These are phyloP conservation scores for Yarrowia sp. DNA, from an alignment of 805 yeast species.

Conservation along the genomic window DNA sequence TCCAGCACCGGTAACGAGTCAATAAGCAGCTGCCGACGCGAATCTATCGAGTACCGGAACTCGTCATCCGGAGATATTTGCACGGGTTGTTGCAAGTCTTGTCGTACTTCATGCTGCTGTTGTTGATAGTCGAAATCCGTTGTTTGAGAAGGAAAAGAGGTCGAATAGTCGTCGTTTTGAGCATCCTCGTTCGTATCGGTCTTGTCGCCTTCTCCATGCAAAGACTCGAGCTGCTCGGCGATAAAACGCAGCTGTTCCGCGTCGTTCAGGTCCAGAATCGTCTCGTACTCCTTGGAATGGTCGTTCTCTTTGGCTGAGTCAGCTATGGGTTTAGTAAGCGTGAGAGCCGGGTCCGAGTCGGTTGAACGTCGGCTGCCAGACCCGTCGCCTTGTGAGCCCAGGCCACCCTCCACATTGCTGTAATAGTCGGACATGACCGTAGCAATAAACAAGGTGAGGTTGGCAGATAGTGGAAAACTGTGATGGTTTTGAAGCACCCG, in stretches of 20 bases:
- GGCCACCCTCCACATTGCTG: slow-evolving; percentile 12
- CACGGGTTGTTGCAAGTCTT: neutral
- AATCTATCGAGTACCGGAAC: slow-evolving; percentile 44
- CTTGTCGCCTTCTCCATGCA: slow-evolving; percentile 26
- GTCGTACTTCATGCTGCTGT: neutral
- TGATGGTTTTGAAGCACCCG: no score
- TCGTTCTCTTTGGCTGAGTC: neutral
- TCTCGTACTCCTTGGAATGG: slow-evolving; percentile 18
- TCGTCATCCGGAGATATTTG: slow-evolving; percentile 17
- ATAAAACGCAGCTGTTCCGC: slow-evolving; percentile 36
- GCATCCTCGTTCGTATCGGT: neutral
- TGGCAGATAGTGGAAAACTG: slow-evolving; percentile 1
- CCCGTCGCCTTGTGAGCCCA: neutral
- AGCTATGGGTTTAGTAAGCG: neutral
- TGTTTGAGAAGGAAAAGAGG: neutral
- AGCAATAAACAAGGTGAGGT: slow-evolving; percentile 1
- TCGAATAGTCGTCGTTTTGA: slow-evolving; percentile 1
- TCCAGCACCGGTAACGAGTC: slow-evolving; percentile 64
- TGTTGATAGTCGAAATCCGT: slow-evolving; percentile 4
- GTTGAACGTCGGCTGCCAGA: neutral
- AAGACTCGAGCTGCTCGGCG: slow-evolving; percentile 34
- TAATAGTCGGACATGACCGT: slow-evolving; percentile 18
- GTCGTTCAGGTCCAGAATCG: slow-evolving; percentile 33
- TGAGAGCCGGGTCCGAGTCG: neutral
- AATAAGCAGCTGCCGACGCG: slow-evolving; percentile 17